Conservation (phyloP, 805 yeast species). For the Scheffersomyces spartinae region DNA sequence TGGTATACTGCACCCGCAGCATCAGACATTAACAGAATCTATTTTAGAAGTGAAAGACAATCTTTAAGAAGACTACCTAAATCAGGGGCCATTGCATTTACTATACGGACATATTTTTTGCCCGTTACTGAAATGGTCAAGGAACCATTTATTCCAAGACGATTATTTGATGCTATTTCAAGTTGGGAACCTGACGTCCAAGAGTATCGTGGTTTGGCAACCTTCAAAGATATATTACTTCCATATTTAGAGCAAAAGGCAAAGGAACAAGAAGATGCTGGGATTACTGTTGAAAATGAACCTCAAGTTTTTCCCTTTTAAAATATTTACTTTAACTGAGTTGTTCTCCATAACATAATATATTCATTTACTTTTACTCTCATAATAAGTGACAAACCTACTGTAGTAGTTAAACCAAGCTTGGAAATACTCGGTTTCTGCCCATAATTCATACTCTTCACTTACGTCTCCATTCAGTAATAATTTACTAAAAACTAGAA, state of each 20-base stretch:
- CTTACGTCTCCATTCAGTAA: too few relatives aligned
- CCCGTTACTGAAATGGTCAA: slow-evolving; percentile 42
- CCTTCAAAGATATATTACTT: slow-evolving; percentile 39
- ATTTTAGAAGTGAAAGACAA: slow-evolving; percentile 56
- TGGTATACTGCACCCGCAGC: slow-evolving; percentile 56
- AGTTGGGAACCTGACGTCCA: slow-evolving; percentile 53
- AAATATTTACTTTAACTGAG: too few relatives aligned
- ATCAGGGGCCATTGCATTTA: slow-evolving; percentile 46
- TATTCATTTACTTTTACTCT: too few relatives aligned
- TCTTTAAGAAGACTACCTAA: slow-evolving; percentile 49
- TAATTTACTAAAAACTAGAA: too few relatives aligned
- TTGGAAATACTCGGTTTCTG: too few relatives aligned
- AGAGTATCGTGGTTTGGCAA: slow-evolving; percentile 47
- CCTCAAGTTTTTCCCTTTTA: slow-evolving; percentile 33
- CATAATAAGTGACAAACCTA: too few relatives aligned
- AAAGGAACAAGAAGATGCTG: slow-evolving; percentile 33
- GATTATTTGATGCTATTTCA: slow-evolving; percentile 45
- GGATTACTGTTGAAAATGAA: slow-evolving; percentile 28
- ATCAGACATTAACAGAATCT: slow-evolving; percentile 30
- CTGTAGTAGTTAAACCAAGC: too few relatives aligned
- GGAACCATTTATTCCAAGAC: slow-evolving; percentile 52
- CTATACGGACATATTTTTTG: slow-evolving; percentile 51
- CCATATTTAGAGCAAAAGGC: slow-evolving; percentile 44
- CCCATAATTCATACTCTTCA: too few relatives aligned
- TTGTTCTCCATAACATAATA: too few relatives aligned